Evolutionary conservation across 139 green algal species (phyloP).

Genomic region (Chlamydomonas sphaeroides): DNA sequence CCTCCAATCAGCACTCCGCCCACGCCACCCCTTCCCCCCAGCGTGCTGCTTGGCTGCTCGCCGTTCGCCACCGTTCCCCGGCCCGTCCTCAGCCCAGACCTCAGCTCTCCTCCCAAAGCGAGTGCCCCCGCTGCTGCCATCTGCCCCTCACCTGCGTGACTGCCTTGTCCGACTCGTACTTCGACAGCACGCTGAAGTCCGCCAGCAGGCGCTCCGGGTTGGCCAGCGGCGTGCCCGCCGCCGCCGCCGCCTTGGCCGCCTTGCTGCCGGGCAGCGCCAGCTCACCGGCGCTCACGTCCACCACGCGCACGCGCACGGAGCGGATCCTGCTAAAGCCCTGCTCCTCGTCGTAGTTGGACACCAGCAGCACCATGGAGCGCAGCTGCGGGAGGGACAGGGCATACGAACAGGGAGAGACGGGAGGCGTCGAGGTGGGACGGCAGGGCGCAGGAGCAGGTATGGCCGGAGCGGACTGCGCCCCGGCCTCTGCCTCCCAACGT

Average conservation of each 20-base stretch:
- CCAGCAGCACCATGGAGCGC: constrained; percentile 44
- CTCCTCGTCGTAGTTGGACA: constrained; percentile 54
- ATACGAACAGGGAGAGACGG: background rate
- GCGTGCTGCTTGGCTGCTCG: no score
- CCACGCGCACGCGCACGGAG: constrained; percentile 24
- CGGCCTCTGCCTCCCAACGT: no score
- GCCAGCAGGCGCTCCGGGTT: constrained; percentile 29
- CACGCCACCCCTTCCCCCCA: no score
- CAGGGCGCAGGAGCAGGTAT: no score
- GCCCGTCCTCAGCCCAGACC: no score
- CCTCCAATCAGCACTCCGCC: no score
- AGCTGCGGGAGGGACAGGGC: constrained; percentile 2
- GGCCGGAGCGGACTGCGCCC: no score
- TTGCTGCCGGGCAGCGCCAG: constrained; percentile 8
- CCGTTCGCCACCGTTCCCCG: no score
- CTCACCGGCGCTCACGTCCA: constrained; percentile 25
- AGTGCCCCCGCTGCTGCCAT: no score
- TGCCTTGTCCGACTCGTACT: constrained; percentile 40
- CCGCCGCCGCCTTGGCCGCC: background rate
- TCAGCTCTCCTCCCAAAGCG: no score
- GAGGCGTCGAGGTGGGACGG: no score
- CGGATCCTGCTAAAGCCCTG: constrained; percentile 36
- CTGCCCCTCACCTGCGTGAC: constrained; percentile 28
- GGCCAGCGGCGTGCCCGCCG: background rate
- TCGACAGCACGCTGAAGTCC: constrained; percentile 45